Percentiles rank a stretch among this genome's conserved stretches.
Conservation (phyloP, 768 basidiomycete genomes). For the Tricholoma flavovirens region DNA sequence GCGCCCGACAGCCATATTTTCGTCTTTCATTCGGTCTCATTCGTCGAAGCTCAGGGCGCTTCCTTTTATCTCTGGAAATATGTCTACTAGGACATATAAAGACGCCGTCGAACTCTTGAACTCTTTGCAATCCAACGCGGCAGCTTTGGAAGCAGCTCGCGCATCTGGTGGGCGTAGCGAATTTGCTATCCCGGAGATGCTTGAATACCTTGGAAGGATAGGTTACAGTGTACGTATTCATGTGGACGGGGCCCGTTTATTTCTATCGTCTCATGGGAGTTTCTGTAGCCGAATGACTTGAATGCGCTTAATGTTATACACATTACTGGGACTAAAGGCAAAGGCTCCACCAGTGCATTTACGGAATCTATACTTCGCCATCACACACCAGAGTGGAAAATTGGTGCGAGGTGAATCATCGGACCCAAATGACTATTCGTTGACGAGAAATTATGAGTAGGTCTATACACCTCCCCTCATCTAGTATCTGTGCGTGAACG, state of each 20-base stretch:
- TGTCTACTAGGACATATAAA: slow-evolving; percentile 64
- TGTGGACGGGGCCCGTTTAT: slow-evolving; percentile 1
- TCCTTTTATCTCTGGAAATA: slow-evolving; percentile 22
- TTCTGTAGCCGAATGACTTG: slow-evolving; percentile 66
- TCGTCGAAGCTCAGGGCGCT: slow-evolving; percentile 1
- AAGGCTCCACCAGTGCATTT: slow-evolving; percentile 96
- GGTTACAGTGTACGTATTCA: slow-evolving; percentile 67
- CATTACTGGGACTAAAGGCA: slow-evolving; percentile 97
- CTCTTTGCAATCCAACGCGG: slow-evolving; percentile 87
- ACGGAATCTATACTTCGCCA: slow-evolving; percentile 80
- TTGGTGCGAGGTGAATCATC: slow-evolving; percentile 48
- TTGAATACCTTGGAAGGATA: slow-evolving; percentile 82
- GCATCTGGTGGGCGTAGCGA: slow-evolving; percentile 60
- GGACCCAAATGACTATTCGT: not conserved
- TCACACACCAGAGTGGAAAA: slow-evolving; percentile 68
- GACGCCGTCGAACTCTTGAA: slow-evolving; percentile 74
- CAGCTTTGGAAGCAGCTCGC: slow-evolving; percentile 79
- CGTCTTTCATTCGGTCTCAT: slow-evolving; percentile 8
- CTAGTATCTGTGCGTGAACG: slow-evolving; percentile 93
- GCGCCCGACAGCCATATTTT: slow-evolving; percentile 12
- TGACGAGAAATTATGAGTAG: slow-evolving; percentile 31
- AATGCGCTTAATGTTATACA: slow-evolving; percentile 91
- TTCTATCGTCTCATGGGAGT: slow-evolving; percentile 10
- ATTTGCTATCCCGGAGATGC: slow-evolving; percentile 80
- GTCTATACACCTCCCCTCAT: slow-evolving; percentile 95